These are phyloP conservation scores for Misopates orontium DNA, from an alignment of 257 asterid species.

Conservation along the genomic window DNA sequence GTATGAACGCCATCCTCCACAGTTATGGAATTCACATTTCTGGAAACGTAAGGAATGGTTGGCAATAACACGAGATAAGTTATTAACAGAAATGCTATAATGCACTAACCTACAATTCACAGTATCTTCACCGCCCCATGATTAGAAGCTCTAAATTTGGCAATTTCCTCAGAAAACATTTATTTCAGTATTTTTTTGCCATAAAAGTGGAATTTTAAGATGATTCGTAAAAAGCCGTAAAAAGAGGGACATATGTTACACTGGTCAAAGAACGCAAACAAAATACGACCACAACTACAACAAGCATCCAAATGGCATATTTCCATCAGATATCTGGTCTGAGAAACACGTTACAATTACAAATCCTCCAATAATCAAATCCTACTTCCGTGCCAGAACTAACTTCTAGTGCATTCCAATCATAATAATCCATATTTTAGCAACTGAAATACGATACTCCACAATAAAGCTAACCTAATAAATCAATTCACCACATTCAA, in stretches of 20 bases:
- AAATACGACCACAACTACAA: neutral
- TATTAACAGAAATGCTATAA: too few species aligned
- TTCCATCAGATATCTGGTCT: slow-evolving; percentile 5
- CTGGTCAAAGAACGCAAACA: neutral
- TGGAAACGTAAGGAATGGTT: slow-evolving; percentile 32
- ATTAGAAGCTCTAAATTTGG: too few species aligned
- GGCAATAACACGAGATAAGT: slow-evolving; percentile 15
- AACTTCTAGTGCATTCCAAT: too few species aligned
- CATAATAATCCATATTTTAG: too few species aligned
- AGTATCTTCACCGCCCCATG: too few species aligned
- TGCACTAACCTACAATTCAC: too few species aligned
- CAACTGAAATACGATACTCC: too few species aligned
- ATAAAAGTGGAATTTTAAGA: neutral
- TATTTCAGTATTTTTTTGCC: too few species aligned
- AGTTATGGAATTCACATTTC: slow-evolving; percentile 56
- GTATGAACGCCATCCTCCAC: slow-evolving; percentile 41
- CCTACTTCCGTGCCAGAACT: too few species aligned
- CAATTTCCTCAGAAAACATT: too few species aligned
- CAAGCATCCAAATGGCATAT: neutral
- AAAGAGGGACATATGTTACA: neutral
- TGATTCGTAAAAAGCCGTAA: neutral
- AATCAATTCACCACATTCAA: neutral
- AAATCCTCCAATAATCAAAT: neutral
- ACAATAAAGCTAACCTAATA: slow-evolving; percentile 5
- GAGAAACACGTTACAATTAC: neutral